Conservation (phyloP, 2,329 filamentous ascomycete genomes). For the Cyphellophora attinorum region DNA sequence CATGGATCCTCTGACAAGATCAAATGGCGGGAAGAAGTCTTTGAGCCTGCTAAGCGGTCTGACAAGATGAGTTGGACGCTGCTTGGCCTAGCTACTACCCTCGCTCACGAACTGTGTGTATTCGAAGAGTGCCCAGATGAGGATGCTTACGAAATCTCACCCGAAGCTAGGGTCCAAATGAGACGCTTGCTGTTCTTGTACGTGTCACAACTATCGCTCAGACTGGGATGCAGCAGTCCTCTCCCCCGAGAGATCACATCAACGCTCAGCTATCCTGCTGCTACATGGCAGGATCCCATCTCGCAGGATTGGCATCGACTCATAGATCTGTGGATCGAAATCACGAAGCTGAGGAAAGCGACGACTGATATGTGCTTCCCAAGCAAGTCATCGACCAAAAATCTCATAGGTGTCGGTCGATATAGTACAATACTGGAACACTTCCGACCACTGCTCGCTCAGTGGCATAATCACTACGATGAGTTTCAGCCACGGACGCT, state of each 20-base stretch:
- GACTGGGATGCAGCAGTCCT: slow-evolving; percentile 42
- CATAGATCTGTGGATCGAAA: slow-evolving; percentile 43
- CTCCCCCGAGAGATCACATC: slow-evolving; percentile 37
- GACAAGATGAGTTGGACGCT: slow-evolving; percentile 11
- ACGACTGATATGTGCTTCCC: slow-evolving; percentile 46
- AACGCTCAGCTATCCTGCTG: slow-evolving; percentile 24
- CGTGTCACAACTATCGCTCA: slow-evolving; percentile 42
- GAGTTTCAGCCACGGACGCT: slow-evolving; percentile 8
- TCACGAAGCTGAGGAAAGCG: slow-evolving; percentile 39
- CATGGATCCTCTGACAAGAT: slow-evolving; percentile 27
- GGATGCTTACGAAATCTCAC: neutral
- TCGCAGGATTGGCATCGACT: slow-evolving; percentile 36
- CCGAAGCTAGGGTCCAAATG: slow-evolving; percentile 23
- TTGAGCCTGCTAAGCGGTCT: slow-evolving; percentile 40
- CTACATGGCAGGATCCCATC: slow-evolving; percentile 27
- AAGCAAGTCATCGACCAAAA: slow-evolving; percentile 28
- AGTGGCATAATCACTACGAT: slow-evolving; percentile 23
- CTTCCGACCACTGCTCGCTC: slow-evolving; percentile 30
- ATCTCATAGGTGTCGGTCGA: slow-evolving; percentile 35
- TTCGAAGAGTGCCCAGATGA: slow-evolving; percentile 32
- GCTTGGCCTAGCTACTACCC: slow-evolving; percentile 4
- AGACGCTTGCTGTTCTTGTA: slow-evolving; percentile 36
- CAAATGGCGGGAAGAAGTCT: slow-evolving; percentile 44
- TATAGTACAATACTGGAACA: slow-evolving; percentile 42
- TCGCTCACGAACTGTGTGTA: slow-evolving; percentile 35